A percentile compares a stretch with the other conserved stretches of the same genome.
Evolutionary conservation across 768 basidiomycete species (phyloP).

Genomic region (Artomyces pyxidatus): DNA sequence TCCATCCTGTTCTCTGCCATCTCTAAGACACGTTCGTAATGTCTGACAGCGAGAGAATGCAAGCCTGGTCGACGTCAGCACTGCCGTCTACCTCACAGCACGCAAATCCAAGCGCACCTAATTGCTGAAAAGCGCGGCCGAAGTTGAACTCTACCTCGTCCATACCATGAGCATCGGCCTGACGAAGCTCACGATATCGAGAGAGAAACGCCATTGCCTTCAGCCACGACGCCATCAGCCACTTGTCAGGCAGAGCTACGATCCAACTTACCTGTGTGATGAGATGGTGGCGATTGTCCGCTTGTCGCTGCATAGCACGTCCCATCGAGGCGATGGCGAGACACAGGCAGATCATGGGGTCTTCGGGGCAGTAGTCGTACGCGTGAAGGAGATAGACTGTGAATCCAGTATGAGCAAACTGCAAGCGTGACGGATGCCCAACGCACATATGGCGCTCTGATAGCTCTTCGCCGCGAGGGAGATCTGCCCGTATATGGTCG

Average conservation of each 20-base stretch:
- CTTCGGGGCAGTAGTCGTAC: slow-evolving; percentile 74
- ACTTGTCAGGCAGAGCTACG: background rate
- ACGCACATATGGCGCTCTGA: slow-evolving; percentile 85
- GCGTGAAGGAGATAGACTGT: slow-evolving; percentile 86
- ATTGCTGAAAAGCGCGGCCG: slow-evolving; percentile 84
- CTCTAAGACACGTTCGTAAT: slow-evolving; percentile 73
- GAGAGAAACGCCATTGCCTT: slow-evolving; percentile 82
- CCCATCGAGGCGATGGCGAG: slow-evolving; percentile 83
- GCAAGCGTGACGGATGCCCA: background rate
- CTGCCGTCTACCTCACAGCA: background rate
- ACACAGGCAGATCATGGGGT: slow-evolving; percentile 79
- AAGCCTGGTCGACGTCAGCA: slow-evolving; percentile 43
- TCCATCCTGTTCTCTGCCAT: slow-evolving; percentile 41
- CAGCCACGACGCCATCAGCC: background rate
- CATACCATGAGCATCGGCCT: slow-evolving; percentile 30
- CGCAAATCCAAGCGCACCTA: slow-evolving; percentile 44
- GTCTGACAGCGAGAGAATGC: slow-evolving; percentile 70
- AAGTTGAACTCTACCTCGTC: slow-evolving; percentile 93
- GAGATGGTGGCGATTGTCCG: slow-evolving; percentile 88
- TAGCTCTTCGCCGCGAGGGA: slow-evolving; percentile 81
- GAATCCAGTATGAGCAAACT: background rate
- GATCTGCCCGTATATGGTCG: slow-evolving; percentile 75
- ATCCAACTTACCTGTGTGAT: slow-evolving; percentile 51
- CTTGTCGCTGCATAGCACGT: slow-evolving; percentile 87
- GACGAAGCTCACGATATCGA: slow-evolving; percentile 65